Evolutionary conservation across 352 stramenopile species (phyloP), one percentile per base, ranked within the genome.

Genomic region (Phytophthora cryptogea): DNA sequence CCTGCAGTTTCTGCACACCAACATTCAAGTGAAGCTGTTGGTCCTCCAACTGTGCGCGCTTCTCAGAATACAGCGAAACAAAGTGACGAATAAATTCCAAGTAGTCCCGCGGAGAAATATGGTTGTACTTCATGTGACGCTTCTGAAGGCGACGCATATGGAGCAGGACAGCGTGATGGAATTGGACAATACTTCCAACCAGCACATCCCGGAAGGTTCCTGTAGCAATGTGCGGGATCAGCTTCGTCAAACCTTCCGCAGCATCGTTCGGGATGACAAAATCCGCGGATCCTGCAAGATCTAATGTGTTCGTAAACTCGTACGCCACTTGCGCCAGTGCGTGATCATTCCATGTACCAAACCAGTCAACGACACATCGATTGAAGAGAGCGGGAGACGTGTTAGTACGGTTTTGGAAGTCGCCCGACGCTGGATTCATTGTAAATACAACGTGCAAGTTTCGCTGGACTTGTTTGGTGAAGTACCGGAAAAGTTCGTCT

Each of bases 401-500:
- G 20, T 98, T 99, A 52, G 96, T 99, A 55, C 97, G 90, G 50
- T 89, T 93, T 63, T 95, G 94, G 85, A 98, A 99, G 66, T 98
- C 96, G 23, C 95, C 96, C 7, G 94, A 96, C 35, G 96, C 97
- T 45, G 98, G 98, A 70, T 99, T 99, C 94, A 99, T 99, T 9
- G 98, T 99, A 66, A 99, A 99, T 13, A 99, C 98, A 13, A 99
- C 97, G 78, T 99, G 98, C 28, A 99, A 79, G 68, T 99, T 99
- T 7, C 94, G 82, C 69, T 99, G 98, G 8, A 99, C 97, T 72
- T 98, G 90, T 26, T 83, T 86, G 0, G 97, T 99, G 63, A 99
- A 99, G 63, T 98, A 95, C 14, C 89, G 78, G 68, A 97, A 98
- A 0, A 98, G 74, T 62, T 98, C 95, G 58, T 98, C 94, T 49